These are phyloP conservation scores for Claviceps cyperi DNA, from an alignment of 2,329 filamentous ascomycete genomes.

Conservation along the genomic window DNA sequence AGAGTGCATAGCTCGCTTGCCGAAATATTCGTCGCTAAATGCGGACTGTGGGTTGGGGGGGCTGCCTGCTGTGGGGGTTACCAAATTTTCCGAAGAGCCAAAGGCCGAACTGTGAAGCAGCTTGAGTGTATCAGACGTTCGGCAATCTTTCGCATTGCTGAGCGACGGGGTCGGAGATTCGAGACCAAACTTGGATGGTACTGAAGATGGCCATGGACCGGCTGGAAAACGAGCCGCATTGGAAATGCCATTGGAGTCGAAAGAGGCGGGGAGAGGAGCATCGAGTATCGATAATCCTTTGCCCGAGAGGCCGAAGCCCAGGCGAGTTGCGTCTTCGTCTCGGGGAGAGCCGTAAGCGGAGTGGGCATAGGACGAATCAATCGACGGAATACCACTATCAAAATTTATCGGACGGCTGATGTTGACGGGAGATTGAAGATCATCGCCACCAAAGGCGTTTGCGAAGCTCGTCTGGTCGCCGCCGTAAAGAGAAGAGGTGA, in stretches of 20 bases:
- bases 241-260: conserved; percentile 91
- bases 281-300: conserved; percentile 78
- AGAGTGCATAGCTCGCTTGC: conserved; percentile 59
- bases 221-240: conserved; percentile 66
- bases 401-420: conserved; percentile 35
- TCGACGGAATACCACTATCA: conserved; percentile 41
- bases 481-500: conserved; percentile 43
- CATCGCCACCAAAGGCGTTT: conserved; percentile 26
- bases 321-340: conserved; percentile 43
- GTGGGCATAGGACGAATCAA: conserved; percentile 44
- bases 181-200: conserved; percentile 81
- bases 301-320: conserved; percentile 63
- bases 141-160: conserved; percentile 42
- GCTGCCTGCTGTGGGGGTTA: conserved; percentile 30
- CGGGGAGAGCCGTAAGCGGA: conserved; percentile 71
- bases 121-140: conserved; percentile 50
- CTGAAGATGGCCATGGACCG: conserved; percentile 80
- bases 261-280: conserved; percentile 82
- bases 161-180: conserved; percentile 72
- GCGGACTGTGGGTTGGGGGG: conserved; percentile 38
- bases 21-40: conserved; percentile 44
- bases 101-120: conserved; percentile 53
- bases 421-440: conserved; percentile 21
- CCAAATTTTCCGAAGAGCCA: conserved; percentile 51
- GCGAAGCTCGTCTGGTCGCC: conserved; percentile 24